Base-by-base conservation (phyloP, 495 filamentous ascomycete species). In the Thermothielavioides terrestris region DNA sequence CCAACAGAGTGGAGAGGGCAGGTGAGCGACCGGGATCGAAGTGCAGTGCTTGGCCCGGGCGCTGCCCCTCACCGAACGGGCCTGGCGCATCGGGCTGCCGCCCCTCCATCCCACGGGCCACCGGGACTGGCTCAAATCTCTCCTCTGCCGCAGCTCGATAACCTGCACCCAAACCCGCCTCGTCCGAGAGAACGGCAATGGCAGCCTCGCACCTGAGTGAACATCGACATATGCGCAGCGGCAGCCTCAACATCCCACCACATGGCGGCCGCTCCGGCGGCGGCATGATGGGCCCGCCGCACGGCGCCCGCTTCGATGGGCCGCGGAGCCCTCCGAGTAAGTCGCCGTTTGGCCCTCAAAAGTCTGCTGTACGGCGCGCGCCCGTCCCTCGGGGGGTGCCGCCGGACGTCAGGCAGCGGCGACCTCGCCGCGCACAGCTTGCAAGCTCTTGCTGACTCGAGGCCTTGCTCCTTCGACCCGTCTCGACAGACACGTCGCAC, bases 401-500 rank as follows among this genome's bases (percentile, higher is more conserved):
- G n/a, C n/a, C n/a, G n/a, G n/a, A n/a, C n/a, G n/a, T n/a, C n/a
- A n/a, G n/a, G n/a, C n/a, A n/a, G n/a, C n/a, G n/a, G n/a, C n/a
- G n/a, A n/a, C n/a, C n/a, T n/a, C n/a, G n/a, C n/a, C n/a, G n/a
- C n/a, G n/a, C n/a, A n/a, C n/a, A n/a, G n/a, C n/a, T n/a, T n/a
- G n/a, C n/a, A n/a, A n/a, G n/a, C 8, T 8, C 10, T 49, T 58
- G 51, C 52, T 56, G 40, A 52, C 46, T 12, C 10, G 21, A 36
- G 30, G 11, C 8, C 28, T 42, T 34, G 43, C 42, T 59, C 60
- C 46, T 41, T 49, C 47, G 15, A 37, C 44, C n/a, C n/a, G n/a
- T n/a, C n/a, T n/a, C n/a, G n/a, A n/a, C 63, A 98, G 92, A 96
- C 64, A 94, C 94, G 14, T 89, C 89, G 42, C 92, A 97, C 72